These are phyloP conservation scores for Lagenidium giganteum DNA, from an alignment of 352 stramenopile species.

Conservation along the genomic window DNA sequence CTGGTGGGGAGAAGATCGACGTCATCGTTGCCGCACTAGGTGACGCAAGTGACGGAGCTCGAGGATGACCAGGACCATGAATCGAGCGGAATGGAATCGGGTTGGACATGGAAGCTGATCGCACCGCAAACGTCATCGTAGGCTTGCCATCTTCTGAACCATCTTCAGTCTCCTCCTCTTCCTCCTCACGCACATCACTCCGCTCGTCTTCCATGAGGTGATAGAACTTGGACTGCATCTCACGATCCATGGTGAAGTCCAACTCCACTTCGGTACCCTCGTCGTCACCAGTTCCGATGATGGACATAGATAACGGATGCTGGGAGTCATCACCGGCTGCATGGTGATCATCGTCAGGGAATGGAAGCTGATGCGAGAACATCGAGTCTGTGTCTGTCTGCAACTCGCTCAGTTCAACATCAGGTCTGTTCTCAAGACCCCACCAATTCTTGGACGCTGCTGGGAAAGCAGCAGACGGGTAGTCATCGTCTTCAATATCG, in stretches of 20 bases:
- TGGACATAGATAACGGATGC: slow-evolving; percentile 76
- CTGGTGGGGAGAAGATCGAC: slow-evolving; percentile 51
- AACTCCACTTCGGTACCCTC: slow-evolving; percentile 77
- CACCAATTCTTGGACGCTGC: slow-evolving; percentile 74
- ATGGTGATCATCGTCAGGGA: slow-evolving; percentile 34
- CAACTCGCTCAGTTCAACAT: slow-evolving; percentile 70
- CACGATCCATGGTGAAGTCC: slow-evolving; percentile 68
- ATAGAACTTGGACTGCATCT: slow-evolving; percentile 74
- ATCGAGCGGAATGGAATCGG: not conserved
- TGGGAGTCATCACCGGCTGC: slow-evolving; percentile 15
- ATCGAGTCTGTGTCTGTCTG: slow-evolving; percentile 67
- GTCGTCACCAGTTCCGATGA: slow-evolving; percentile 64
- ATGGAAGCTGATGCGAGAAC: slow-evolving; percentile 54
- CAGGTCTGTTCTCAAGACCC: slow-evolving; percentile 41
- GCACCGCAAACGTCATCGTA: not conserved
- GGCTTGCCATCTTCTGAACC: slow-evolving; percentile 20
- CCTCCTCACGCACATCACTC: slow-evolving; percentile 25
- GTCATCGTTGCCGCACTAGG: slow-evolving; percentile 26
- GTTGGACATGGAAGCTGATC: not conserved
- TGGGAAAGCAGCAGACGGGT: slow-evolving; percentile 43
- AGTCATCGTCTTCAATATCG: slow-evolving; percentile 32
- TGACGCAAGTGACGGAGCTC: slow-evolving; percentile 52
- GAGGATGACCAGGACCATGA: slow-evolving; percentile 16
- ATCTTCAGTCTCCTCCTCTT: slow-evolving; percentile 27
- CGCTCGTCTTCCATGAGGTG: slow-evolving; percentile 63